Base-by-base conservation (phyloP, 345 rosid genomes). In the Citrus maxima region DNA sequence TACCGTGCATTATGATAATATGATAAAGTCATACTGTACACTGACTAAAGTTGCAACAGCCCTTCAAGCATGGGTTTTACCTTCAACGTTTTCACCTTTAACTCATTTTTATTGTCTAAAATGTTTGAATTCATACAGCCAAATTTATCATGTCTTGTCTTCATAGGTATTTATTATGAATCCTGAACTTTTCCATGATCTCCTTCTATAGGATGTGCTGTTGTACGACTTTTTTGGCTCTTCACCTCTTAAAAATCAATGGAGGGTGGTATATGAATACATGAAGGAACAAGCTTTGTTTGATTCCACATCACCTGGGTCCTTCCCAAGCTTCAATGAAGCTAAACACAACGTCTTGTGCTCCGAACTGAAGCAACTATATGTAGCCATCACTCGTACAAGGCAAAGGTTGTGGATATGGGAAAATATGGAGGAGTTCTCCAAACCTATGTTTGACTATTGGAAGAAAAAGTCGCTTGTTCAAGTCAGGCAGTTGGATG, bases 321-420 rank as follows among this genome's bases (percentile, higher is more conserved):
- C 84, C 18, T 77, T 68, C 72, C 84, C 89, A 34, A 62, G 27
- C 42, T 90, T 89, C 70, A 63, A 76, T 37, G 78, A 59, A 21
- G 80, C 79, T 25, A 87, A 80, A 74, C 92, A 87, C 77, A 80
- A 80, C 61, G 51, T 84, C 72, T 40, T 89, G 66, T 89, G 88
- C 73, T 83, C 90, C 27, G 92, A 90, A 79, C 54, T 88, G 71
- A 88, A 88, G 83, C 88, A 84, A 28, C 66, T 88, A 32, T 86
- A 88, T 79, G 90, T 86, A 30, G 90, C 91, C 6, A 86, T 89
- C 49, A 89, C 94, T 34, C 87, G 89, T 5, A 89, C 92, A 10
- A 81, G 86, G 76, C 91, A 87, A 70, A 82, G 94, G 46, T 77
- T 89, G 63, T 89, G 89, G 91, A 85, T 90, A 37, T 84, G 88